Conservation (phyloP, 257 asterid species). For the Cynanchum wilfordii region DNA sequence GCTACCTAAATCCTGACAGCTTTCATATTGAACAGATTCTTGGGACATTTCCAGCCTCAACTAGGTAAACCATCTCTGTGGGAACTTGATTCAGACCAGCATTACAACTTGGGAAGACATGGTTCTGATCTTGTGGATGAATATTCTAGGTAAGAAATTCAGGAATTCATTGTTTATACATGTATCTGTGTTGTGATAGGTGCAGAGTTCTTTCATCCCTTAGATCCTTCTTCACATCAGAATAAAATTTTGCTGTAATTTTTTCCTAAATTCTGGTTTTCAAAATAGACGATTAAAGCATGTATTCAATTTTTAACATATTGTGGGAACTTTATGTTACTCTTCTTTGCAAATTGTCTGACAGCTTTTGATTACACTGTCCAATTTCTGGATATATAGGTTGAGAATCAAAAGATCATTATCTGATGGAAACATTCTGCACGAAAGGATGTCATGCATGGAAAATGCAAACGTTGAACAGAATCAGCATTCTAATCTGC, state of each 20-base stretch:
- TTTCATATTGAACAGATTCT: constrained; percentile 47
- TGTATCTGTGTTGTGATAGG: background rate
- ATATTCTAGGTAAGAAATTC: constrained; percentile 44
- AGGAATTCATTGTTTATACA: too few species aligned
- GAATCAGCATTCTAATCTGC: constrained; percentile 35
- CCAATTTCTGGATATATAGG: constrained; percentile 39
- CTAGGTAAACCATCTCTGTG: constrained; percentile 80
- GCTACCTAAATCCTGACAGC: constrained; percentile 8
- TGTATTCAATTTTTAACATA: background rate
- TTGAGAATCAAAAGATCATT: constrained; percentile 67
- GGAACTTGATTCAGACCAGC: constrained; percentile 90
- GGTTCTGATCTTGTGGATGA: constrained; percentile 47
- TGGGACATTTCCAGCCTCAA: constrained; percentile 94
- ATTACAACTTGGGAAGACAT: constrained; percentile 55
- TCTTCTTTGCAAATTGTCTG: background rate
- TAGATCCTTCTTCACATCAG: background rate
- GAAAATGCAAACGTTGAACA: constrained; percentile 40
- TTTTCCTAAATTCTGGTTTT: background rate
- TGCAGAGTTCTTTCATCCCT: background rate
- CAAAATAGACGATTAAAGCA: background rate
- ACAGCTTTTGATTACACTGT: background rate
- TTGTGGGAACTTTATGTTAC: too few species aligned
- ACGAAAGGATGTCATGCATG: constrained; percentile 44
- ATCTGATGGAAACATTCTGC: constrained; percentile 78
- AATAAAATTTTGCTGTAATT: background rate